phyloP scores from a whole-genome alignment of 306 rosid genomes.

The Vigna unguiculata region DNA sequence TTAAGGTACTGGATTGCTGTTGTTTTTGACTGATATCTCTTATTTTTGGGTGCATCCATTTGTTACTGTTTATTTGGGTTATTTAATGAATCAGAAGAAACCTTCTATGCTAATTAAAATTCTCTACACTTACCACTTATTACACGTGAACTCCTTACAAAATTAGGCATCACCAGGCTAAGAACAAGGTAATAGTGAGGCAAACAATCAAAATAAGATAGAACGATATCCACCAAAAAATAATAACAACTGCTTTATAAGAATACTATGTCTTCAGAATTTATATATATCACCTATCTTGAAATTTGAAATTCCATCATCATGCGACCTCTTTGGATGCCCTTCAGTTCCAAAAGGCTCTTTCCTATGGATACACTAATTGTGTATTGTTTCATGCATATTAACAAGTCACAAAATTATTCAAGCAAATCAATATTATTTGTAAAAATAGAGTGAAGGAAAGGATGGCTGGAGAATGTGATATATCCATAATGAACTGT shows the following conservation, averaged over 20 bases:
- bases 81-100: not conserved
- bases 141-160: not conserved
- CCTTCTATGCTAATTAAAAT: slow-evolving; percentile 12
- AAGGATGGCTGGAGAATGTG: not conserved
- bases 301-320: not conserved
- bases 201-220: not conserved
- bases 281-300: not conserved
- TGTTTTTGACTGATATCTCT: slow-evolving; percentile 16
- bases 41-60: slow-evolving; percentile 10
- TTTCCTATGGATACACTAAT: not conserved
- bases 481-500: slow-evolving; percentile 3
- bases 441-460: not conserved
- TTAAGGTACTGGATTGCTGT: slow-evolving; percentile 61
- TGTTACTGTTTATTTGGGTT: slow-evolving; percentile 7
- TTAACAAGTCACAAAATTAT: not conserved
- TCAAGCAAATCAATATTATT: not conserved
- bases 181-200: not conserved
- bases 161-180: not conserved
- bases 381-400: not conserved
- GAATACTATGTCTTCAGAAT: not conserved
- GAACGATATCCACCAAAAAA: not conserved
- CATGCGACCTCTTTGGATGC: not conserved
- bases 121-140: not conserved
- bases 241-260: not conserved
- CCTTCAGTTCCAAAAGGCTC: not conserved